Percentiles rank a stretch among this genome's conserved stretches.
phyloP scores from a whole-genome alignment of 2,329 filamentous ascomycete genomes.

The Pseudocercospora cruenta region DNA sequence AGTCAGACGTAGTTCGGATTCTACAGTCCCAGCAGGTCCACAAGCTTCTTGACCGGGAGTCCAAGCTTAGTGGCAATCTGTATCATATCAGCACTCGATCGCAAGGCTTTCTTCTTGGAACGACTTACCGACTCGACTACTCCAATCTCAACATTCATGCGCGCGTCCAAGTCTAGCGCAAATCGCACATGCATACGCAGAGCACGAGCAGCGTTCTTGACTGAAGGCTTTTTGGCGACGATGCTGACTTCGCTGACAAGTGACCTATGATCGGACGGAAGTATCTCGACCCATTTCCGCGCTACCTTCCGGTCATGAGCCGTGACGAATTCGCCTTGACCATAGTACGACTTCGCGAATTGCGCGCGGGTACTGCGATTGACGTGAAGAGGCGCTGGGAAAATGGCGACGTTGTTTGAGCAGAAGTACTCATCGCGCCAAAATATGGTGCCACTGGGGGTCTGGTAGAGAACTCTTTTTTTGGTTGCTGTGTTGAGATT shows the following conservation, averaged over 20 bases:
- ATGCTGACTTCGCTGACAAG: background rate
- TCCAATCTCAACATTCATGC: background rate
- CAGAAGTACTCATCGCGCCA: background rate
- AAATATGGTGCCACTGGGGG: background rate
- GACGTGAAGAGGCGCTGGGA: slow-evolving; percentile 9
- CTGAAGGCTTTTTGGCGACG: background rate
- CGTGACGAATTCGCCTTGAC: background rate
- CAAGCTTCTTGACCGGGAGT: background rate
- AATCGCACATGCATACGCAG: background rate
- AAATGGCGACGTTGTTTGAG: background rate
- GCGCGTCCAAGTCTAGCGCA: background rate
- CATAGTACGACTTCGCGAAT: slow-evolving; percentile 31
- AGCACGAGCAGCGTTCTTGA: background rate
- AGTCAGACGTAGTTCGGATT: background rate
- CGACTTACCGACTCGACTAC: background rate
- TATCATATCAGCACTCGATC: background rate
- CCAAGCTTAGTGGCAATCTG: background rate
- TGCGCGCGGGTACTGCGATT: slow-evolving; percentile 1
- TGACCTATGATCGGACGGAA: background rate
- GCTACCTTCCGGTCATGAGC: background rate
- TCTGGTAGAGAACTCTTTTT: background rate
- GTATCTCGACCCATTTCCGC: background rate
- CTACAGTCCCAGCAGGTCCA: background rate
- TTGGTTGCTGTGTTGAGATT: background rate
- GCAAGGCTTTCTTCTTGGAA: background rate